Conservation (phyloP, 192 early-diverging fungal species). For the Backusella morwellensis region DNA sequence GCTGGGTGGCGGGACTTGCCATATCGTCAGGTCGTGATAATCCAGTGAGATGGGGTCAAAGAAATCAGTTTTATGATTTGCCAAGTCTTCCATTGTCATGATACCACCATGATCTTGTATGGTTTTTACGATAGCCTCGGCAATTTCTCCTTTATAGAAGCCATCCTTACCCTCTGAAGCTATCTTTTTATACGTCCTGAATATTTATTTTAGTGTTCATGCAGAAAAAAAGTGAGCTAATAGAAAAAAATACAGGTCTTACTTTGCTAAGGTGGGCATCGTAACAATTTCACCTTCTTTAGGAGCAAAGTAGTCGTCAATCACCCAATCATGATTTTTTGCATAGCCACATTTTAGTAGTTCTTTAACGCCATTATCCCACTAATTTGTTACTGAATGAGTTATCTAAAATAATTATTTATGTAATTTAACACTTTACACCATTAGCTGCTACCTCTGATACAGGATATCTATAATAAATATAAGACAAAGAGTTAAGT, state of each 20-base stretch:
- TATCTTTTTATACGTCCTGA: constrained; percentile 50
- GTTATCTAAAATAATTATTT: not conserved
- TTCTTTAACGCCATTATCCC: constrained; percentile 25
- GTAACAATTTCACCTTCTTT: constrained; percentile 58
- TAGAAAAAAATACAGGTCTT: not conserved
- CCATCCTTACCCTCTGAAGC: constrained; percentile 61
- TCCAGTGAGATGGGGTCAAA: constrained; percentile 60
- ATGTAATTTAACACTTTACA: constrained; percentile 4
- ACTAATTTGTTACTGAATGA: constrained; percentile 21
- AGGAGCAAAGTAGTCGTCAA: constrained; percentile 51
- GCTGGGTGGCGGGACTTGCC: constrained; percentile 76
- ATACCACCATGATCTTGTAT: constrained; percentile 53
- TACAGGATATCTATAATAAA: constrained; percentile 20
- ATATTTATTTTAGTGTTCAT: not conserved
- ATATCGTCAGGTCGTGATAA: constrained; percentile 56
- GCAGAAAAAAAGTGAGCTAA: not conserved
- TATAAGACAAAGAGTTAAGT: not conserved
- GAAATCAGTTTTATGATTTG: constrained; percentile 46
- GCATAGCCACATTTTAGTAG: constrained; percentile 29
- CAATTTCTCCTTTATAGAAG: constrained; percentile 70
- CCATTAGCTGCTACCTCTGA: constrained; percentile 22
- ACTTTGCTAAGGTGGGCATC: constrained; percentile 51
- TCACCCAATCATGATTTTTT: constrained; percentile 43
- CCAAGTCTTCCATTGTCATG: constrained; percentile 66
- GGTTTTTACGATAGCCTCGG: constrained; percentile 59